phyloP scores from a whole-genome alignment of 2,329 filamentous ascomycete species.

The Monilinia laxa region DNA sequence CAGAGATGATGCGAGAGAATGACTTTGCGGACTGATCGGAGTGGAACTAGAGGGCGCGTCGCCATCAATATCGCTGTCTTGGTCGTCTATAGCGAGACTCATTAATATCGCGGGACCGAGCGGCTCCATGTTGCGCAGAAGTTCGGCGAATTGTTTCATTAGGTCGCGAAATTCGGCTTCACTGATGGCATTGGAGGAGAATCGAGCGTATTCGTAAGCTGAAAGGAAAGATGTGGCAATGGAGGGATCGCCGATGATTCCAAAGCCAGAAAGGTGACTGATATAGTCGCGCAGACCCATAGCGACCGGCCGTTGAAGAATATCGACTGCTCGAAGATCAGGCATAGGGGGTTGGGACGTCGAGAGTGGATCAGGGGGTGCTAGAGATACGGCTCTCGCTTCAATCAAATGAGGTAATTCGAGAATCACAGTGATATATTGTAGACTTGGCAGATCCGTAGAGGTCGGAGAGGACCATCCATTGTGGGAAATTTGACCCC shows the following conservation, averaged over 20 bases:
- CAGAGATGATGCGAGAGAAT: conserved; percentile 33
- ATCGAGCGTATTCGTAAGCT: conserved; percentile 81
- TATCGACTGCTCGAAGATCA: conserved; percentile 65
- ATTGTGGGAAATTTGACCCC: conserved; percentile 81
- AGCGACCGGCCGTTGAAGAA: conserved; percentile 67
- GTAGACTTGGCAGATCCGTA: conserved; percentile 72
- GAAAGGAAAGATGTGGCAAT: conserved; percentile 63
- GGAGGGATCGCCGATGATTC: conserved; percentile 58
- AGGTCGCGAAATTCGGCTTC: conserved; percentile 71
- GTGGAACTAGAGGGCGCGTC: conserved; percentile 30
- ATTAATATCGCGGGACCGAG: conserved; percentile 32
- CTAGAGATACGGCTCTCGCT: conserved; percentile 86
- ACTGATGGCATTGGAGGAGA: conserved; percentile 67
- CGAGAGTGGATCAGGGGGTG: conserved; percentile 54
- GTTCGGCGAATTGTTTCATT: conserved; percentile 80
- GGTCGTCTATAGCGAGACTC: conserved; percentile 29
- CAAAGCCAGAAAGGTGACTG: conserved; percentile 64
- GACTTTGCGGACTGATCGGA: conserved; percentile 31
- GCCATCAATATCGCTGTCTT: conserved; percentile 38
- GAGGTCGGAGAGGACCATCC: conserved; percentile 85
- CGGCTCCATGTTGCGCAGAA: conserved; percentile 73
- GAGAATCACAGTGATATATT: conserved; percentile 76
- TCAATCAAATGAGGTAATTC: conserved; percentile 90
- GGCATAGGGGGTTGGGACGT: conserved; percentile 48
- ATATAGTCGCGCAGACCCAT: conserved; percentile 83